Conservation (phyloP, 2,329 filamentous ascomycete genomes). For the Rhynchosporium graminicola region DNA sequence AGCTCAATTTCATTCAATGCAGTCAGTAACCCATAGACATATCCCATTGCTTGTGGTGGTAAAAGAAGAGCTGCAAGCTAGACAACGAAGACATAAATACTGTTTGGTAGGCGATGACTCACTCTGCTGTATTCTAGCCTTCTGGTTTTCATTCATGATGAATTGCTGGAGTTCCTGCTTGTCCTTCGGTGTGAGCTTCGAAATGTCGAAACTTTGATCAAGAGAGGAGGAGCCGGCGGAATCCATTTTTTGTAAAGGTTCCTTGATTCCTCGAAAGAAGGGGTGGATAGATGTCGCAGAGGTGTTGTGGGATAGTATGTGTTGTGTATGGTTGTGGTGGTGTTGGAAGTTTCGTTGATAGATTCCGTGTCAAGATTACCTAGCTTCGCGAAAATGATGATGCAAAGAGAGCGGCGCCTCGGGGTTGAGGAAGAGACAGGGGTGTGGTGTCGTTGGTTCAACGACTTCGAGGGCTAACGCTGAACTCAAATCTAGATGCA, state of each 20-base stretch:
- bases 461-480: not conserved
- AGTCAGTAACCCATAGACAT: no score
- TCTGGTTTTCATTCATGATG: slow-evolving; percentile 81
- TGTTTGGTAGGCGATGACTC: slow-evolving; percentile 27
- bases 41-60: no score
- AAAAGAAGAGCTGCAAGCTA: no score
- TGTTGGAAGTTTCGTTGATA: not conserved
- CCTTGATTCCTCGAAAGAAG: slow-evolving; percentile 42
- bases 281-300: not conserved
- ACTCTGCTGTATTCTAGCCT: slow-evolving; percentile 64
- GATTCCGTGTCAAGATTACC: no score
- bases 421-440: not conserved
- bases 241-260: slow-evolving; percentile 31
- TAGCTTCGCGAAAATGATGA: slow-evolving; percentile 12
- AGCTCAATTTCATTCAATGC: no score
- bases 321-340: not conserved
- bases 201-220: slow-evolving; percentile 57
- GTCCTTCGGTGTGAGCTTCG: slow-evolving; percentile 76
- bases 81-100: no score
- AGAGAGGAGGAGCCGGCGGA: slow-evolving; percentile 28
- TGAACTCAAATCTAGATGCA: not conserved
- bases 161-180: slow-evolving; percentile 88
- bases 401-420: not conserved
- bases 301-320: not conserved
- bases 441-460: not conserved